A percentile compares a stretch with the other conserved stretches of the same genome.
These are phyloP conservation scores for Sporothrix sp. DNA, from an alignment of 2,329 filamentous ascomycete species.

Conservation along the genomic window DNA sequence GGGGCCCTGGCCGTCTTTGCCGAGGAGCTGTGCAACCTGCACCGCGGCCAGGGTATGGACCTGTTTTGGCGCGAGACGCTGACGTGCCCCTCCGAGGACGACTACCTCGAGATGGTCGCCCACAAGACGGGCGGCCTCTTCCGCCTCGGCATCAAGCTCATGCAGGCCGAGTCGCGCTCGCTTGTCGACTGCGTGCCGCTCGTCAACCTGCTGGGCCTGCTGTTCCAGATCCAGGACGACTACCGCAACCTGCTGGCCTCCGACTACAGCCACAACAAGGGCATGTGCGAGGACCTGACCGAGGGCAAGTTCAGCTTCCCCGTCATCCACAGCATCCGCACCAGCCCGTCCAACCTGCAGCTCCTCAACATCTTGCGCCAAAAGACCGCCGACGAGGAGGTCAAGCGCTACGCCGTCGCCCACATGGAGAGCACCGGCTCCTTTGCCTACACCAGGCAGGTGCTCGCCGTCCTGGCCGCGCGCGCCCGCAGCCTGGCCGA, in stretches of 20 bases:
- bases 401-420: constrained; percentile 80
- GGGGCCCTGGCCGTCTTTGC: constrained; percentile 61
- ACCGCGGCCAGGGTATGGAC: constrained; percentile 84
- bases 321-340: constrained; percentile 83
- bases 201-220: constrained; percentile 73
- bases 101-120: constrained; percentile 83
- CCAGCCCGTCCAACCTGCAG: constrained; percentile 63
- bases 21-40: constrained; percentile 75
- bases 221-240: constrained; percentile 89
- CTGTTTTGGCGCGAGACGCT: constrained; percentile 81
- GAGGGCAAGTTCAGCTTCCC: constrained; percentile 97
- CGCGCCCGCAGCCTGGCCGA: constrained; percentile 54
- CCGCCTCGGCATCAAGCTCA: constrained; percentile 73
- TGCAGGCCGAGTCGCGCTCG: constrained; percentile 61
- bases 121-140: constrained; percentile 89
- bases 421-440: constrained; percentile 89
- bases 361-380: constrained; percentile 89
- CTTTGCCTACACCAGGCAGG: constrained; percentile 72
- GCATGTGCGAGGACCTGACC: constrained; percentile 87
- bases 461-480: constrained; percentile 53
- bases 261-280: constrained; percentile 83
- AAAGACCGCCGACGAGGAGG: constrained; percentile 73
- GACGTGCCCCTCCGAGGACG: constrained; percentile 74
- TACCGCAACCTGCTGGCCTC: constrained; percentile 73
- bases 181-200: constrained; percentile 67